phyloP scores from a whole-genome alignment of 805 yeast genomes.

The Maudiozyma pseudohumilis region DNA sequence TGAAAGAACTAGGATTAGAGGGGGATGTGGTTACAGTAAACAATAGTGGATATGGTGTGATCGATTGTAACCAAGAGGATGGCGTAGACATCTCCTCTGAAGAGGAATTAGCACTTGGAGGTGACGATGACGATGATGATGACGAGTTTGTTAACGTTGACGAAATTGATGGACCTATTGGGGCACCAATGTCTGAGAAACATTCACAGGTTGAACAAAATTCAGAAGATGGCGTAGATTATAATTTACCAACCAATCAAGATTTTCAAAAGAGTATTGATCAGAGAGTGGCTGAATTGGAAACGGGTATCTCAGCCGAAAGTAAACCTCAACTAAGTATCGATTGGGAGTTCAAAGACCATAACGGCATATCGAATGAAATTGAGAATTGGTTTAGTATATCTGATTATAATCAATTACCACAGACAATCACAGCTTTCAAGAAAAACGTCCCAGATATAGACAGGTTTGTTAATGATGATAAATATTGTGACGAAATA shows the following conservation, averaged over 20 bases:
- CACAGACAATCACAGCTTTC: slow-evolving; percentile 11
- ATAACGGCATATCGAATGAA: slow-evolving; percentile 32
- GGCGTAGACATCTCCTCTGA: not conserved
- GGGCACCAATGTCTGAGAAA: slow-evolving; percentile 6
- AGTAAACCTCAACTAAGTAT: slow-evolving; percentile 34
- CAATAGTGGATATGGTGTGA: slow-evolving; percentile 1
- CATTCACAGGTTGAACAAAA: slow-evolving; percentile 1
- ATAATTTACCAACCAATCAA: slow-evolving; percentile 30
- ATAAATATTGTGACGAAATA: slow-evolving; percentile 10
- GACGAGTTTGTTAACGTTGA: slow-evolving; percentile 29
- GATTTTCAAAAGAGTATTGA: slow-evolving; percentile 28
- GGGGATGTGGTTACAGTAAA: slow-evolving; percentile 9
- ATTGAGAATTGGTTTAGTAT: slow-evolving; percentile 39
- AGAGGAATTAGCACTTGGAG: slow-evolving; percentile 4
- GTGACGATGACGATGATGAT: slow-evolving; percentile 16
- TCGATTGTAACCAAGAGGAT: slow-evolving; percentile 8
- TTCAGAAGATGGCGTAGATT: slow-evolving; percentile 14
- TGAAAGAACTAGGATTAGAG: slow-evolving; percentile 11
- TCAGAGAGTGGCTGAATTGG: slow-evolving; percentile 29
- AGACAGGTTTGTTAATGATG: slow-evolving; percentile 10
- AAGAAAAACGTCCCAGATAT: slow-evolving; percentile 7
- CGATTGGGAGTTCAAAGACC: slow-evolving; percentile 34
- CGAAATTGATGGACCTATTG: slow-evolving; percentile 29
- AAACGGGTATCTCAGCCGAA: slow-evolving; percentile 15
- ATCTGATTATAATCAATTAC: slow-evolving; percentile 21